phyloP scores from a whole-genome alignment of 176 grass and related monocot genomes.

The Ensete glaucum region DNA sequence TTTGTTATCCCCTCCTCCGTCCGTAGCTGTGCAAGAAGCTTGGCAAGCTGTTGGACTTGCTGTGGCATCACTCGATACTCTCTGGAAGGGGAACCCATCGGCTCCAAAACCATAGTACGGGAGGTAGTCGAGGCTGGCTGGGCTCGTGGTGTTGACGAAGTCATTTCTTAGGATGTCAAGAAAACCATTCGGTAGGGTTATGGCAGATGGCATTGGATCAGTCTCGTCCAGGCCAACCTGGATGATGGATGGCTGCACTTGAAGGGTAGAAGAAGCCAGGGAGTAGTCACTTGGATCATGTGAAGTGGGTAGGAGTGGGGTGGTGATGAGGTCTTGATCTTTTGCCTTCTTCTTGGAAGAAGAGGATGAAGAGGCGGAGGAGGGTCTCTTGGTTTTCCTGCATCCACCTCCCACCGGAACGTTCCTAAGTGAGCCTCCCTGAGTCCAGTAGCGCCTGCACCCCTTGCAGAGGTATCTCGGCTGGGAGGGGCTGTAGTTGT shows the following conservation, averaged over 20 bases:
- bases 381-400: conserved; percentile 14
- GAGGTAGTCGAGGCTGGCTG: not conserved
- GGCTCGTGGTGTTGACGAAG: not conserved
- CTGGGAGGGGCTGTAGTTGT: conserved; percentile 18
- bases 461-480: conserved; percentile 26
- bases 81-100: not conserved
- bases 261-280: not conserved
- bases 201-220: not conserved
- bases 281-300: not conserved
- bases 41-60: not conserved
- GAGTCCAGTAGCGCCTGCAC: conserved; percentile 24
- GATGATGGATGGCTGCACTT: not conserved
- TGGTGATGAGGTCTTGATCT: not conserved
- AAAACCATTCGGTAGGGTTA: not conserved
- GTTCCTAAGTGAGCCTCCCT: conserved; percentile 24
- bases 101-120: not conserved
- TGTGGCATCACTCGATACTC: not conserved
- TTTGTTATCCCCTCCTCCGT: not conserved
- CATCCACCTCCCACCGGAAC: conserved; percentile 26
- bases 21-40: not conserved
- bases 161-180: not conserved
- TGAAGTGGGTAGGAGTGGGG: not conserved
- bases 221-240: not conserved
- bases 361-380: conserved; percentile 4
- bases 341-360: not conserved